phyloP scores from a whole-genome alignment of 352 stramenopile genomes.

The Detonula confervacea region DNA sequence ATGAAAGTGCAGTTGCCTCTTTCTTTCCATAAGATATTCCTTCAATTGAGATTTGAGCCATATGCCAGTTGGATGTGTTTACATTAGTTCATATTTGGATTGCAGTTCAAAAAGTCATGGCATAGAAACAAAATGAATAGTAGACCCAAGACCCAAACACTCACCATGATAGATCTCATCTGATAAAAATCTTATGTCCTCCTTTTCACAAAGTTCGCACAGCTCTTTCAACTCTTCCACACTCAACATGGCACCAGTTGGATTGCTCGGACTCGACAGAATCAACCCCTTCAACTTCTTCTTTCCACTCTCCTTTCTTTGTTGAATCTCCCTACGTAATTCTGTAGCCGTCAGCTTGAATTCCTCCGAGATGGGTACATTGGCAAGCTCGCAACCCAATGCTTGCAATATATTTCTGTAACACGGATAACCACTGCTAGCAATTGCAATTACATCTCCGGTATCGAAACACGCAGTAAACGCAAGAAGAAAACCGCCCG shows the following conservation, averaged over 20 bases:
- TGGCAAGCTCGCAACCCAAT: constrained; percentile 76
- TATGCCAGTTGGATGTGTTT: too few species aligned
- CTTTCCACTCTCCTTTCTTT: constrained; percentile 44
- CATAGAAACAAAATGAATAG: background rate
- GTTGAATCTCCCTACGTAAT: constrained; percentile 68
- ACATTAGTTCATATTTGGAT: too few species aligned
- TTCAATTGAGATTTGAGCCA: too few species aligned
- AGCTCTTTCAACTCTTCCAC: constrained; percentile 81
- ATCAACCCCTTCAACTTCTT: constrained; percentile 84
- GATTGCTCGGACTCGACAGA: constrained; percentile 84
- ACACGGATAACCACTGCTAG: constrained; percentile 84
- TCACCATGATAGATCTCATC: constrained; percentile 88
- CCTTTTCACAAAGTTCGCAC: constrained; percentile 78
- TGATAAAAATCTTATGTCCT: constrained; percentile 85
- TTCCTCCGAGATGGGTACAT: constrained; percentile 75
- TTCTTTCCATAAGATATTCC: constrained; percentile 85
- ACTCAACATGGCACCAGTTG: constrained; percentile 85
- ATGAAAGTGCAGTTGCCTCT: constrained; percentile 79
- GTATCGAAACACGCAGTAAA: constrained; percentile 86
- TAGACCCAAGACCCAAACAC: background rate
- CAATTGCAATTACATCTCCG: constrained; percentile 82
- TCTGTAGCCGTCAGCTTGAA: constrained; percentile 86
- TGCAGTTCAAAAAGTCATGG: too few species aligned
- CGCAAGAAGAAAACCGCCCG: constrained; percentile 83
- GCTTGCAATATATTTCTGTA: constrained; percentile 87